Conservation (phyloP, 345 rosid species). For the Eucalyptus microcorys region DNA sequence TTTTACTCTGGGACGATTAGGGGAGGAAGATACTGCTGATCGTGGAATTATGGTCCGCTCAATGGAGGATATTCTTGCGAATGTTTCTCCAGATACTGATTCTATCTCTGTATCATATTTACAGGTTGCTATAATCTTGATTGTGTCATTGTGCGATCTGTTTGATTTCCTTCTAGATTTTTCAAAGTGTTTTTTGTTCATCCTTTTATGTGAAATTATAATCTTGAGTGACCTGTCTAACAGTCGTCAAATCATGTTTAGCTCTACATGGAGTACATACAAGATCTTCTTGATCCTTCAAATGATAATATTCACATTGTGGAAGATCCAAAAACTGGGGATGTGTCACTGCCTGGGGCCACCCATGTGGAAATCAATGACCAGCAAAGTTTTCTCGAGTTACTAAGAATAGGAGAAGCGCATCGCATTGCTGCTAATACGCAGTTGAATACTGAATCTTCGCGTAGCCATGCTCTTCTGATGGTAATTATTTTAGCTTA, state of each 20-base stretch:
- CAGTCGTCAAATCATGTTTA: conserved; percentile 5
- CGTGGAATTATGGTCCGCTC: conserved; percentile 99
- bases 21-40: conserved; percentile 86
- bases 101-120: conserved; percentile 77
- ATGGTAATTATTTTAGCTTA: conserved; percentile 40
- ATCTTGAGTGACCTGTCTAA: not conserved
- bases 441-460: conserved; percentile 88
- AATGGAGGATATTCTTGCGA: conserved; percentile 83
- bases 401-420: conserved; percentile 77
- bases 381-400: conserved; percentile 65
- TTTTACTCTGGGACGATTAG: conserved; percentile 83
- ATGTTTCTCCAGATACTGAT: conserved; percentile 63
- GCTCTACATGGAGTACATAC: conserved; percentile 98
- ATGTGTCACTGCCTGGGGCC: conserved; percentile 93
- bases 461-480: conserved; percentile 95
- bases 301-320: conserved; percentile 91
- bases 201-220: not conserved
- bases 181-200: not conserved
- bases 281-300: conserved; percentile 85
- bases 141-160: not conserved
- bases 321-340: conserved; percentile 95
- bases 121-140: conserved; percentile 39
- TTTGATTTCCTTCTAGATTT: not conserved
- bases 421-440: conserved; percentile 97
- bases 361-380: conserved; percentile 69